A percentile compares a stretch with the other conserved stretches of the same genome.
Conservation (phyloP, 163 green algal genomes). For the Scenedesmus sp. region DNA sequence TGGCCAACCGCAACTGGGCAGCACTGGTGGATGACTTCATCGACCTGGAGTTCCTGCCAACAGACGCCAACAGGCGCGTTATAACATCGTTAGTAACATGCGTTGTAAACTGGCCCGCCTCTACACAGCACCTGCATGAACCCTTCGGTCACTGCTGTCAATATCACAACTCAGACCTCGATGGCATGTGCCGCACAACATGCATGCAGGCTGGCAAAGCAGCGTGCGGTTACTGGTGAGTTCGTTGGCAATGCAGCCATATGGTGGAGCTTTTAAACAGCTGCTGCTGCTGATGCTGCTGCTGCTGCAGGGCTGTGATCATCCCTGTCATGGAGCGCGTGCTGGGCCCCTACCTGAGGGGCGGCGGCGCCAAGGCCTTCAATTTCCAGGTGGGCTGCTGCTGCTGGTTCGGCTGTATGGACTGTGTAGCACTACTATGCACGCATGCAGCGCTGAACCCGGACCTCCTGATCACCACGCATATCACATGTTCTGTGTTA, state of each 20-base stretch:
- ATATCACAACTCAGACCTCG: too few species aligned
- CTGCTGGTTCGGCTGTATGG: not conserved
- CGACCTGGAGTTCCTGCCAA: slow-evolving; percentile 79
- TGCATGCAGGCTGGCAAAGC: not conserved
- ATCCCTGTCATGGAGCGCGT: slow-evolving; percentile 87
- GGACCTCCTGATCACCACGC: not conserved
- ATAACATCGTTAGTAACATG: not conserved
- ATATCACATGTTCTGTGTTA: not conserved
- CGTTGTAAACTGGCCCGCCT: too few species aligned
- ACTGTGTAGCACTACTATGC: not conserved
- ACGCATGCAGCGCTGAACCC: not conserved
- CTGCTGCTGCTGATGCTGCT: not conserved
- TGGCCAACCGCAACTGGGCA: slow-evolving; percentile 84
- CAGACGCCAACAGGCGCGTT: slow-evolving; percentile 60
- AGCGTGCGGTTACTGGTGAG: too few species aligned
- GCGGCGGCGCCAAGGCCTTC: slow-evolving; percentile 86
- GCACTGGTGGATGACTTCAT: slow-evolving; percentile 88
- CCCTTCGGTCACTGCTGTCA: not conserved
- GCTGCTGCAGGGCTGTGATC: slow-evolving; percentile 66
- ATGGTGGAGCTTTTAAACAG: not conserved
- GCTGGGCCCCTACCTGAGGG: slow-evolving; percentile 86
- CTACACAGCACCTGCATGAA: not conserved
- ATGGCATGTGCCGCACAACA: too few species aligned
- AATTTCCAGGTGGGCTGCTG: slow-evolving; percentile 76
- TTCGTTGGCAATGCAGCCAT: not conserved